These are phyloP conservation scores for Phialophora verrucosa DNA, from an alignment of 2,329 filamentous ascomycete genomes.

Conservation along the genomic window DNA sequence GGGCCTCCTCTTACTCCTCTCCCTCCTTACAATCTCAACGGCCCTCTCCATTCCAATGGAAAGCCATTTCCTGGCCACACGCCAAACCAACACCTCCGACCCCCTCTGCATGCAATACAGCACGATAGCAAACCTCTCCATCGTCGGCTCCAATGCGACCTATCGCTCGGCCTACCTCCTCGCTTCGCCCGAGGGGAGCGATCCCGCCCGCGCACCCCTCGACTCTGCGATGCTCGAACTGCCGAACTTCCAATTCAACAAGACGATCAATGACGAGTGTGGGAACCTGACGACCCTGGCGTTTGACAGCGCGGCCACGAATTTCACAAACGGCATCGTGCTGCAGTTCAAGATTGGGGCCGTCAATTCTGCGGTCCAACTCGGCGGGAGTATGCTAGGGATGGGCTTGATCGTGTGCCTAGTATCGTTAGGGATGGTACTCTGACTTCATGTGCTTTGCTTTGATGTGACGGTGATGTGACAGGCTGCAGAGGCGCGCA, in stretches of 20 bases:
- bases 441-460: neutral
- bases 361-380: slow-evolving; percentile 22
- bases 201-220: slow-evolving; percentile 28
- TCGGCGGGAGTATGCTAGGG: slow-evolving; percentile 17
- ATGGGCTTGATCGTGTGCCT: slow-evolving; percentile 16
- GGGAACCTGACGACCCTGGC: slow-evolving; percentile 31
- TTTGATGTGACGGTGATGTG: neutral
- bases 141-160: slow-evolving; percentile 32
- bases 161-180: slow-evolving; percentile 34
- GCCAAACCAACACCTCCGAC: slow-evolving; percentile 16
- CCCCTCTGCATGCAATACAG: slow-evolving; percentile 25
- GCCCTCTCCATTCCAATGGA: slow-evolving; percentile 26
- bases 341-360: slow-evolving; percentile 25
- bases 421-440: neutral
- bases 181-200: slow-evolving; percentile 33
- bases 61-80: slow-evolving; percentile 11
- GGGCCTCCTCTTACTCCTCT: slow-evolving; percentile 24
- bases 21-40: slow-evolving; percentile 20
- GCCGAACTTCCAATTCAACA: slow-evolving; percentile 22
- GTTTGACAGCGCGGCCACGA: slow-evolving; percentile 23
- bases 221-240: slow-evolving; percentile 26
- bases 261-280: slow-evolving; percentile 26
- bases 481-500: neutral
- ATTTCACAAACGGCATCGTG: slow-evolving; percentile 30
- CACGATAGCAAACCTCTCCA: slow-evolving; percentile 33